Percentiles rank a stretch among this genome's conserved stretches.
Evolutionary conservation across 2,329 filamentous ascomycete genomes (phyloP).

Genomic region (Ciborinia camelliae): DNA sequence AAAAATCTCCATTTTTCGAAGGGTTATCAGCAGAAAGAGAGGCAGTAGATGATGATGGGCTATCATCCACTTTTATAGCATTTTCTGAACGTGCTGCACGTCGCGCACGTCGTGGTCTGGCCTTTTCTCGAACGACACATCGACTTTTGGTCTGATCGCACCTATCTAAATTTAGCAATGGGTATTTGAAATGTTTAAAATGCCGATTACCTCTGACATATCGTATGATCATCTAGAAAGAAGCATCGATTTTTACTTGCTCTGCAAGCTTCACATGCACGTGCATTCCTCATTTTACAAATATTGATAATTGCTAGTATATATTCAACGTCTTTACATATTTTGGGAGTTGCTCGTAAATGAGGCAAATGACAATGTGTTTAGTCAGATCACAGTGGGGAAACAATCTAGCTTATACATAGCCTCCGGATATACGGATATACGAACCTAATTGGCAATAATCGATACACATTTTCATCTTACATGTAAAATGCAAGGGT

Average conservation of each 20-base stretch:
- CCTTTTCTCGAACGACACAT: constrained; percentile 34
- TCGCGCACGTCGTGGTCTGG: constrained; percentile 31
- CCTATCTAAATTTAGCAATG: constrained; percentile 14
- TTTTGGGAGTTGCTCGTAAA: not conserved
- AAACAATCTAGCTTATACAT: not conserved
- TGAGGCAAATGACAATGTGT: not conserved
- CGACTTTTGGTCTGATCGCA: constrained; percentile 30
- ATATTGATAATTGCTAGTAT: not conserved
- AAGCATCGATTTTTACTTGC: constrained; percentile 35
- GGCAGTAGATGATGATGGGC: not conserved
- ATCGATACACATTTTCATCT: not conserved
- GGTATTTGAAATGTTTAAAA: not conserved
- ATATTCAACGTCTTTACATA: not conserved
- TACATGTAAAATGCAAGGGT: not conserved
- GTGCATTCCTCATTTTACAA: constrained; percentile 31
- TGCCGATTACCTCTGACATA: constrained; percentile 26
- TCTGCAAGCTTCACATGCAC: constrained; percentile 36
- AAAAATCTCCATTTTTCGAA: constrained; percentile 25
- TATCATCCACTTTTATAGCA: not conserved
- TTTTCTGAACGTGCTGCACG: constrained; percentile 16
- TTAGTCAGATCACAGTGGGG: constrained; percentile 2
- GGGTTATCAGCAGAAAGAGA: not conserved
- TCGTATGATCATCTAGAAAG: constrained; percentile 24
- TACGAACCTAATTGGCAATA: not conserved
- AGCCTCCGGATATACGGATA: constrained; percentile 10